Percentiles rank a stretch among this genome's conserved stretches.
Conservation (phyloP, 192 early-diverging fungal species). For the Funneliformis mosseae region DNA sequence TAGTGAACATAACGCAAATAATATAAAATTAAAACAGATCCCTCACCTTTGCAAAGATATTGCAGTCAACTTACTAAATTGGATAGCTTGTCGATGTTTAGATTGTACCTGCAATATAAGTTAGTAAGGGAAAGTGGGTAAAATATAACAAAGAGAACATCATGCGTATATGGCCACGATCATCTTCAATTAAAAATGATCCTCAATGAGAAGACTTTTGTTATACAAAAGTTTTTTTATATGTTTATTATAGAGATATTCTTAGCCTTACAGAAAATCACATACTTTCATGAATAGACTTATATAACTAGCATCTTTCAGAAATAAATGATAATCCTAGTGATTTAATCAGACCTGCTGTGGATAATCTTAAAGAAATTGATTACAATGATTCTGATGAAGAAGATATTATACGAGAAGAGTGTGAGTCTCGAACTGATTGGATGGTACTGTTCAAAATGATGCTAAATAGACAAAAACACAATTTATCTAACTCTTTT, state of each 20-base stretch:
- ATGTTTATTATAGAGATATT: too few relatives aligned
- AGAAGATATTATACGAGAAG: neutral
- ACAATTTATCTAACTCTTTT: too few relatives aligned
- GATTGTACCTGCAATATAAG: too few relatives aligned
- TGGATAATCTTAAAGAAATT: neutral
- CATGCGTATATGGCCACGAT: neutral
- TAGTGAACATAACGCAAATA: too few relatives aligned
- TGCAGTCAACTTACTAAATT: too few relatives aligned
- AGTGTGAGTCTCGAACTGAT: neutral
- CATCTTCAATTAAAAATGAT: neutral
- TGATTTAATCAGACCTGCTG: neutral
- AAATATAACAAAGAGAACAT: slow-evolving; percentile 10
- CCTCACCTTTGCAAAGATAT: too few relatives aligned
- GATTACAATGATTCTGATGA: neutral
- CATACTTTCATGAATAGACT: neutral
- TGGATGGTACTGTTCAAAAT: neutral
- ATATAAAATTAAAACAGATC: too few relatives aligned
- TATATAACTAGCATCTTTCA: neutral
- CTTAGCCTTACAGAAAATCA: neutral
- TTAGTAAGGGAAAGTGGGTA: too few relatives aligned
- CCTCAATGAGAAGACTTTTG: slow-evolving; percentile 3
- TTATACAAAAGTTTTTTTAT: neutral
- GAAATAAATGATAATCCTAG: neutral
- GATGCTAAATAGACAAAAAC: neutral
- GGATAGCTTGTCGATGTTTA: too few relatives aligned